phyloP scores from a whole-genome alignment of 2,329 filamentous ascomycete species.

The Arthrobotrys sinensis region DNA sequence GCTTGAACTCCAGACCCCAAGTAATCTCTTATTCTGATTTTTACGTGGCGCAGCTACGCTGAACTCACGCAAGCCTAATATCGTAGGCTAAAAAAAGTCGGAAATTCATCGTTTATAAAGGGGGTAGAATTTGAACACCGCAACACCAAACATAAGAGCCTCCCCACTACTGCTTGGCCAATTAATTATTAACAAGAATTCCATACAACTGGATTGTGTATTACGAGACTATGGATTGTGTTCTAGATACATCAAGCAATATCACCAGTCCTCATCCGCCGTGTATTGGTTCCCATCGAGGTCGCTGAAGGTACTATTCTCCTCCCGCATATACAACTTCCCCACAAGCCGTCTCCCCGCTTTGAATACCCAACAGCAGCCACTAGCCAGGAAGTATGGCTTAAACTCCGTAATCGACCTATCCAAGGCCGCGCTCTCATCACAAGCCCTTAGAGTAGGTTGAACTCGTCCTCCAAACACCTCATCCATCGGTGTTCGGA shows the following conservation, averaged over 20 bases:
- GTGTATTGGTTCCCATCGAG: not conserved
- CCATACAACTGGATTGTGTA: no score
- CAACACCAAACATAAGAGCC: no score
- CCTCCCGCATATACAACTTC: not conserved
- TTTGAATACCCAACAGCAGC: conserved; percentile 12
- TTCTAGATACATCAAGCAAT: no score
- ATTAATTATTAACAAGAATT: no score
- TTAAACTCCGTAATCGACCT: not conserved
- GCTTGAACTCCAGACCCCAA: not conserved
- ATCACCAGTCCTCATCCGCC: no score
- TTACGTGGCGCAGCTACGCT: not conserved
- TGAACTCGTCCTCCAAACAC: not conserved
- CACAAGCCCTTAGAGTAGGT: not conserved
- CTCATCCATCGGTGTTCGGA: conserved; percentile 8
- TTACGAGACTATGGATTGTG: no score
- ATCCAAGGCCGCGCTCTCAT: not conserved
- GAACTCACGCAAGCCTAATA: conserved; percentile 1
- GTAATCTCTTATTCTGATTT: no score
- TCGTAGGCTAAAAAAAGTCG: not conserved
- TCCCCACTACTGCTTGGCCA: no score
- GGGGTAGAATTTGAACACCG: not conserved
- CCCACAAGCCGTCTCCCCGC: not conserved
- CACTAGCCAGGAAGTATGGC: not conserved
- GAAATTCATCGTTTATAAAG: not conserved
- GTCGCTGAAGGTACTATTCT: not conserved